Base-by-base conservation (phyloP, 169 alveolate genomes). In the Hepatocystis sp. region DNA sequence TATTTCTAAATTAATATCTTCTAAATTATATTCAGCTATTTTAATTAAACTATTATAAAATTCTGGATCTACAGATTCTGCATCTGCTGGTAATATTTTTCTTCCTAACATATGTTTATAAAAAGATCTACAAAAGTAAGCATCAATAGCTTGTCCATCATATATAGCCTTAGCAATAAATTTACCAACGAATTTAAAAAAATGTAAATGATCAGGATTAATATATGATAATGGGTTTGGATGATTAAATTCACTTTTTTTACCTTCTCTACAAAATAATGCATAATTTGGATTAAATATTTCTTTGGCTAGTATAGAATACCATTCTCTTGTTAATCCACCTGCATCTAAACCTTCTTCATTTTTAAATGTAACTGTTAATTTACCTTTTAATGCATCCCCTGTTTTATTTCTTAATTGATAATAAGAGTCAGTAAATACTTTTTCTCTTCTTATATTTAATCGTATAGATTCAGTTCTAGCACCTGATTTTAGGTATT, bases 261-360 rank as follows among this genome's bases (percentile, higher is more conserved):
- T 67, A 13, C 98, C 98, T 46, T 92, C 97, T 36, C 97, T 90
- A 39, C 96, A 91, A 90, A 97, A 97, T 46, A 97, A 91, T 34
- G 98, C 99, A 78, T 98, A 98, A 92, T 96, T 96, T 25, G 99
- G 99, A 84, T 99, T 98, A 90, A 99, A 98, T 96, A 99, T 98
- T 91, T 98, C 99, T 86, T 96, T 95, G 28, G 99, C 98, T 61
- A 99, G 90, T 23, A 97, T 94, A 27, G 95, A 95, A 67, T 96
- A 97, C 99, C 99, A 98, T 90, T 99, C 99, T 85, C 99, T 91
- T 30, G 99, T 97, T 3, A 99, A 95, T 8, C 99, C 99, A 2
- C 99, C 99, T 11, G 99, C 99, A 91, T 99, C 99, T 61, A 98
- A 93, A 23, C 99, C 99, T 85, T 98, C 99, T 89, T 99, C 99